phyloP scores from a whole-genome alignment of 1,284 basidiomycete genomes.

The Leccinum pachyderme region DNA sequence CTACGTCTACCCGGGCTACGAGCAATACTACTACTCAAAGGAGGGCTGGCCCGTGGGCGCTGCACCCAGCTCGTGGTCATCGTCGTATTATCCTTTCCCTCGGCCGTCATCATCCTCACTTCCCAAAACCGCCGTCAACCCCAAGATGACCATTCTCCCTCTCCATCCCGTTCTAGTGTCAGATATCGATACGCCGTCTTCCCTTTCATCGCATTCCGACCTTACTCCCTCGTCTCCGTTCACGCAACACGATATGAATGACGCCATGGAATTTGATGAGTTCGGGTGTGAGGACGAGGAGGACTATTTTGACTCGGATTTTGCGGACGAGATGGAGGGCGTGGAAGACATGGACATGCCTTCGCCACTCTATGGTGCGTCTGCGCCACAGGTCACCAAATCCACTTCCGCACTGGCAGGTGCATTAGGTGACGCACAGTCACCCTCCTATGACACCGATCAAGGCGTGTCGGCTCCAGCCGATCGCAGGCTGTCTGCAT shows the following conservation, averaged over 20 bases:
- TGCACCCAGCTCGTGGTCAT: conserved; percentile 22
- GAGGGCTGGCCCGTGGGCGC: conserved; percentile 12
- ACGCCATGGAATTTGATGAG: conserved; percentile 33
- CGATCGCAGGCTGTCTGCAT: conserved; percentile 32
- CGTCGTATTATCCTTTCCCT: conserved; percentile 14
- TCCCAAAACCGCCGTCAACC: conserved; percentile 23
- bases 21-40: conserved; percentile 21
- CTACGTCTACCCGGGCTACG: conserved; percentile 25
- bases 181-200: conserved; percentile 33
- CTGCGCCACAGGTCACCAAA: conserved; percentile 27
- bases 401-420: conserved; percentile 34
- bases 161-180: conserved; percentile 21
- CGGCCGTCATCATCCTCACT: conserved; percentile 15
- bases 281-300: conserved; percentile 34
- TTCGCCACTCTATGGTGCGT: conserved; percentile 22
- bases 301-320: conserved; percentile 32
- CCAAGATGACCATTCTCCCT: conserved; percentile 30
- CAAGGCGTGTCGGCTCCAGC: conserved; percentile 9
- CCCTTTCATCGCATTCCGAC: conserved; percentile 32
- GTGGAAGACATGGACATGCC: conserved; percentile 23
- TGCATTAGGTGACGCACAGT: conserved; percentile 27
- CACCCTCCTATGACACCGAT: conserved; percentile 13
- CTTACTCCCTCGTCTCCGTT: conserved; percentile 32
- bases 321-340: conserved; percentile 33
- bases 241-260: conserved; percentile 12